Percentiles rank a stretch among this genome's conserved stretches.
phyloP scores from a whole-genome alignment of 345 rosid species.

The Eucalyptus victrix region DNA sequence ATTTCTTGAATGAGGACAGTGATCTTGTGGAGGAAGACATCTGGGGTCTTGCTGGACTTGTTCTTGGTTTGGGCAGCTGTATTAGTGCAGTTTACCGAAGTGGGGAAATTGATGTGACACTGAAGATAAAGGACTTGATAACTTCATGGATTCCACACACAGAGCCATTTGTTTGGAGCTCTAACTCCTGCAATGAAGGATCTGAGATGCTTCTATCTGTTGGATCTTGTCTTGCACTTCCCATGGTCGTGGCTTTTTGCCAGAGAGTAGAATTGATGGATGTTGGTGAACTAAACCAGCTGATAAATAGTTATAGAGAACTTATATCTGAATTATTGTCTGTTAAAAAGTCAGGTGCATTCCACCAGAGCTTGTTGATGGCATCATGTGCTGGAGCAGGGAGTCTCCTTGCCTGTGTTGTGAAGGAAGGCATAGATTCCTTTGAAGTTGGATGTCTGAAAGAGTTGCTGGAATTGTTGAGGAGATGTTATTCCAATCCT shows the following conservation, averaged over 20 bases:
- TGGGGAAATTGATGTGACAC: constrained; percentile 54
- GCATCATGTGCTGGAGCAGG: constrained; percentile 84
- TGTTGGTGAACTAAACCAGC: constrained; percentile 39
- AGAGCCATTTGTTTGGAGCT: constrained; percentile 20
- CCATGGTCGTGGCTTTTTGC: constrained; percentile 63
- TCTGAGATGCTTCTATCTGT: constrained; percentile 39
- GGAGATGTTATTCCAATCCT: constrained; percentile 59
- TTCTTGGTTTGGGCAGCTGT: constrained; percentile 75
- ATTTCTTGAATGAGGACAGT: constrained; percentile 17
- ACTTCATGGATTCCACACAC: constrained; percentile 64
- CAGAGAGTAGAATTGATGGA: constrained; percentile 65
- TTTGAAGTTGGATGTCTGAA: constrained; percentile 40
- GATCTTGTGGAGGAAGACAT: constrained; percentile 69
- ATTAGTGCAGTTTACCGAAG: constrained; percentile 66
- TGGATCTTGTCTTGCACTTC: constrained; percentile 82
- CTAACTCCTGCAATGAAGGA: constrained; percentile 18
- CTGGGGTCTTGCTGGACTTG: constrained; percentile 92
- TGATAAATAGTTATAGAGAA: constrained; percentile 41
- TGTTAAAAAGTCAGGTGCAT: constrained; percentile 45
- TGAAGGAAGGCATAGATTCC: constrained; percentile 64
- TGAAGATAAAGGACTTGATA: constrained; percentile 61
- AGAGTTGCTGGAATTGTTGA: constrained; percentile 49
- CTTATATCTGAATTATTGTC: constrained; percentile 58
- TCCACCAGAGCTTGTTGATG: constrained; percentile 61
- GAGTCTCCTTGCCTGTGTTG: constrained; percentile 52